phyloP scores from a whole-genome alignment of 306 rosid species.

The Vigna angularis region DNA sequence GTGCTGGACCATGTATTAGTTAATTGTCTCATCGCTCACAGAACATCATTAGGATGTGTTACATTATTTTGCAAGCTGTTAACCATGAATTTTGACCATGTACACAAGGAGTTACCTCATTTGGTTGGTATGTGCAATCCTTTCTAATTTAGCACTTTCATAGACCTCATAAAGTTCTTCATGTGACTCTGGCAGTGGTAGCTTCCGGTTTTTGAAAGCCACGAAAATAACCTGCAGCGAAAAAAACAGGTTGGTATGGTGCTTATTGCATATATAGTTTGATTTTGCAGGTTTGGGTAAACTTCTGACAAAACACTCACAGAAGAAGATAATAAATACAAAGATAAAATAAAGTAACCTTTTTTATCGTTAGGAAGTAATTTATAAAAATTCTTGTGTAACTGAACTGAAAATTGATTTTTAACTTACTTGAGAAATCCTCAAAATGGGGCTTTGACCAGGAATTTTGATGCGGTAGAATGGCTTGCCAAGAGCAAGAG shows the following conservation, averaged over 20 bases:
- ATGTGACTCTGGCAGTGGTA: constrained; percentile 55
- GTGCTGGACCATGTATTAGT: constrained; percentile 41
- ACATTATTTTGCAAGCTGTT: constrained; percentile 34
- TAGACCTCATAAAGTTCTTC: constrained; percentile 68
- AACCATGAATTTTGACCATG: constrained; percentile 31
- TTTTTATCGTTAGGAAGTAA: background rate
- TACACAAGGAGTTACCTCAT: constrained; percentile 58
- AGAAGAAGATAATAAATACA: background rate
- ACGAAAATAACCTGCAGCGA: constrained; percentile 69
- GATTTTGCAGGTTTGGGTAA: background rate
- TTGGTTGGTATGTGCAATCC: constrained; percentile 73
- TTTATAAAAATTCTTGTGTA: background rate
- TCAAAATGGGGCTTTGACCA: constrained; percentile 64
- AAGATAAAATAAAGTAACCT: background rate
- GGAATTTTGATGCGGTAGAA: constrained; percentile 69
- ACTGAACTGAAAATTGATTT: background rate
- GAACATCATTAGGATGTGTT: constrained; percentile 39
- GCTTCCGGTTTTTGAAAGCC: constrained; percentile 68
- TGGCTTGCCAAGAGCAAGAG: constrained; percentile 77
- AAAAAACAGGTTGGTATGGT: background rate
- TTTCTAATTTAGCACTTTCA: constrained; percentile 52
- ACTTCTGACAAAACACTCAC: background rate
- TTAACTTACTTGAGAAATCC: constrained; percentile 57
- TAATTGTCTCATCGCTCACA: constrained; percentile 37
- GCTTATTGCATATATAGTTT: background rate